phyloP scores from a whole-genome alignment of 306 rosid species.

The Argentina anserina region DNA sequence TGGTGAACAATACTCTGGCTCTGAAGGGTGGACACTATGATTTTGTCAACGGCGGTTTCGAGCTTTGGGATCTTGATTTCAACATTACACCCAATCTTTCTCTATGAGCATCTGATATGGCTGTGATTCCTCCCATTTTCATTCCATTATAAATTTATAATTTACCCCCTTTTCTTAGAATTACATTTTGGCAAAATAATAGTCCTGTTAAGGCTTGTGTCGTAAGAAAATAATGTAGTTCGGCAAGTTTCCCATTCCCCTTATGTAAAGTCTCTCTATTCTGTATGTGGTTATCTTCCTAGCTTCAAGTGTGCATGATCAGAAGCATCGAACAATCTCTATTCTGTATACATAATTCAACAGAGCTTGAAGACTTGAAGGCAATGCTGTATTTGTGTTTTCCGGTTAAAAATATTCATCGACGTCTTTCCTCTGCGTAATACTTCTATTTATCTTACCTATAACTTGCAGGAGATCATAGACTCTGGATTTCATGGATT shows the following conservation, averaged over 20 bases:
- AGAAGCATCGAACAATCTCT: too few relatives aligned
- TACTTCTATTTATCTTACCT: background rate
- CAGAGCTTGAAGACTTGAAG: too few relatives aligned
- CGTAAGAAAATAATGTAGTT: background rate
- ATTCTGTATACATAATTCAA: too few relatives aligned
- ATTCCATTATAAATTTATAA: background rate
- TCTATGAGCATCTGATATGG: constrained; percentile 15
- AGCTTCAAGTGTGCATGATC: background rate
- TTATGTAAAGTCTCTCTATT: background rate
- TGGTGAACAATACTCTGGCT: constrained; percentile 48
- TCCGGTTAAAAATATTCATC: background rate
- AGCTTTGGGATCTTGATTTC: constrained; percentile 81
- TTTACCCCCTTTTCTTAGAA: background rate
- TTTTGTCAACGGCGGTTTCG: constrained; percentile 66
- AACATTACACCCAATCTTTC: constrained; percentile 38
- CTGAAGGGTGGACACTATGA: constrained; percentile 83
- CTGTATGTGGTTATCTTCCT: background rate
- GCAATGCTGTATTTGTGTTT: background rate
- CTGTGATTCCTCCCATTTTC: background rate
- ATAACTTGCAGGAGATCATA: too few relatives aligned
- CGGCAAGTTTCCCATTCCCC: background rate
- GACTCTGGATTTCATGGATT: too few relatives aligned
- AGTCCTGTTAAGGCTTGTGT: constrained; percentile 1
- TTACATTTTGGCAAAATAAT: constrained; percentile 3
- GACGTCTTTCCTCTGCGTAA: background rate